Percentiles rank a stretch among this genome's conserved stretches.
These are phyloP conservation scores for Pseudogymnoascus sp. DNA, from an alignment of 2,329 filamentous ascomycete species.

Conservation along the genomic window DNA sequence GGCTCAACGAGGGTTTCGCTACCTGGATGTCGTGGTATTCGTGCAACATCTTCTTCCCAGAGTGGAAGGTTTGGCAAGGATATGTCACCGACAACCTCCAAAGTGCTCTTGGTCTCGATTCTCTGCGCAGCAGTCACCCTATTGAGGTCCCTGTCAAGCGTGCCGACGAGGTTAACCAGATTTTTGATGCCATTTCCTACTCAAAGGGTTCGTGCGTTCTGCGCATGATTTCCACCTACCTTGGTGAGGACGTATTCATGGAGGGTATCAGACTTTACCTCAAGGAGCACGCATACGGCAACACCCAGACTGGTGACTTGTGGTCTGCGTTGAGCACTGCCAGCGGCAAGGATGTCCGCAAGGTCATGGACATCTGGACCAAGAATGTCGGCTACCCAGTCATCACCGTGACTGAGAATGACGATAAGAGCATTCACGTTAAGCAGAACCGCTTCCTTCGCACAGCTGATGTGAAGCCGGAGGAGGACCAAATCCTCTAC, in stretches of 20 bases:
- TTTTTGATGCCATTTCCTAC: conserved; percentile 96
- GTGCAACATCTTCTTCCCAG: conserved; percentile 89
- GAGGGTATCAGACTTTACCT: conserved; percentile 86
- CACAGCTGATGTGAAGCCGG: conserved; percentile 86
- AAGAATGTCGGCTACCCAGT: conserved; percentile 94
- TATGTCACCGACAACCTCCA: conserved; percentile 93
- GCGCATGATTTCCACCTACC: conserved; percentile 93
- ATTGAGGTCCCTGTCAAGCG: conserved; percentile 95
- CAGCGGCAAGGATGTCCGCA: conserved; percentile 82
- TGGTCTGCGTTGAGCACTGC: conserved; percentile 84
- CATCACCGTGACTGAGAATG: conserved; percentile 73
- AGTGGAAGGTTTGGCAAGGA: conserved; percentile 96
- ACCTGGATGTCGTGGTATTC: conserved; percentile 94
- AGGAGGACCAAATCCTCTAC: conserved; percentile 82
- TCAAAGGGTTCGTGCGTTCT: conserved; percentile 93
- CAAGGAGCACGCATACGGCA: conserved; percentile 94
- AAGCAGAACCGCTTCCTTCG: conserved; percentile 94
- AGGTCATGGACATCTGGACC: conserved; percentile 94
- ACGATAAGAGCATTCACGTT: conserved; percentile 66
- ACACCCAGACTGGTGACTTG: conserved; percentile 83
- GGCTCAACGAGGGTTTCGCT: conserved; percentile 91
- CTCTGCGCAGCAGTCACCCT: conserved; percentile 86
- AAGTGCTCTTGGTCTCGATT: conserved; percentile 79
- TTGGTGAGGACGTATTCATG: conserved; percentile 88
- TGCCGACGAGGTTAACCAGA: conserved; percentile 94